phyloP scores from a whole-genome alignment of 2,329 filamentous ascomycete genomes.

The Aspergillus phoenicis region DNA sequence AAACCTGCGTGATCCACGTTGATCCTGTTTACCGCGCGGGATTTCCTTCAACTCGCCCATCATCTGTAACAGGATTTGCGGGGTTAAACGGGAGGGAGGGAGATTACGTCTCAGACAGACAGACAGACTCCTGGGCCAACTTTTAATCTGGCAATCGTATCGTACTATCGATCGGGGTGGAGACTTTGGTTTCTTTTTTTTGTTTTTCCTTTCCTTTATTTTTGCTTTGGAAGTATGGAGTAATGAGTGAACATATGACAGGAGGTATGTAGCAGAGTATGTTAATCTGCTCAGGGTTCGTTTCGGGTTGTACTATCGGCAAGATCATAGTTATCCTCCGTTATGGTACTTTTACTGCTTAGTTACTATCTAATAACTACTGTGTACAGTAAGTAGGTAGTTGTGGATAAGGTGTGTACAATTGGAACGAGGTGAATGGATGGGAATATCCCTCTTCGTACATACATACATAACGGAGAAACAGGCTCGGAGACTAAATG shows the following conservation, averaged over 20 bases:
- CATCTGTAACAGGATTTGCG: conserved; percentile 10
- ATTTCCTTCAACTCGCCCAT: conserved; percentile 2
- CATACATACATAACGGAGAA: neutral
- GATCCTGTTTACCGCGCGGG: conserved; percentile 14
- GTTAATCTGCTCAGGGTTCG: neutral
- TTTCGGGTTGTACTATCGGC: neutral
- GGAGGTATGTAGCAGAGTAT: neutral
- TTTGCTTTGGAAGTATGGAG: too few species aligned
- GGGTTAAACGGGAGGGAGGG: neutral
- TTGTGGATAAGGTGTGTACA: conserved; percentile 1
- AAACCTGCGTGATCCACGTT: conserved; percentile 13
- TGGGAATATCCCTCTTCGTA: neutral
- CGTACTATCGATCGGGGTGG: conserved; percentile 1
- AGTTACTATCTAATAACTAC: too few species aligned
- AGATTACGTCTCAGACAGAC: conserved; percentile 6
- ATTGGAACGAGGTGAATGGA: conserved; percentile 10
- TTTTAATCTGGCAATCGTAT: neutral
- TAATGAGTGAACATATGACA: neutral
- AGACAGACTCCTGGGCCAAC: neutral
- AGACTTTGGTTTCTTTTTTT: neutral
- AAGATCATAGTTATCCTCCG: neutral
- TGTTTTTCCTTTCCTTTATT: too few species aligned
- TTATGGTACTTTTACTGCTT: neutral
- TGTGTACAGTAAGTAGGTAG: too few species aligned
- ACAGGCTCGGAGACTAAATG: neutral